These are phyloP conservation scores for Penicillium nucicola DNA, from an alignment of 495 filamentous ascomycete species.

Conservation along the genomic window DNA sequence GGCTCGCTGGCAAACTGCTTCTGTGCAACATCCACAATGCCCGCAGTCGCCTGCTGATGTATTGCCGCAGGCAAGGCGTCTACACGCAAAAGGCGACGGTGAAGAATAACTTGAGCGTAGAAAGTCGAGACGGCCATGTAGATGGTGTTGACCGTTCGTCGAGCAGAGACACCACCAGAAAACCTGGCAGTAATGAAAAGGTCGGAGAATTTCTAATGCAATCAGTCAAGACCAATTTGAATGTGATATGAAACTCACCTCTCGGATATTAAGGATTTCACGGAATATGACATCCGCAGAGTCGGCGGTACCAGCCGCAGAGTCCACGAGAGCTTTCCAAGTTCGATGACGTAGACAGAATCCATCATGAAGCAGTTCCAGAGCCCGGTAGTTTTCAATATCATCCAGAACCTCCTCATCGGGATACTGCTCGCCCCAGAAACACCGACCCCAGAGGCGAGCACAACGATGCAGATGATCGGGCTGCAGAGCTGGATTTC, in stretches of 20 bases:
- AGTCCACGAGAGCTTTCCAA: constrained; percentile 35
- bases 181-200: constrained; percentile 44
- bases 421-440: constrained; percentile 46
- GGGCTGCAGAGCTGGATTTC: constrained; percentile 36
- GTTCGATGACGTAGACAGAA: constrained; percentile 37
- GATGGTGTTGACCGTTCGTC: constrained; percentile 45
- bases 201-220: constrained; percentile 34
- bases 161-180: constrained; percentile 28
- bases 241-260: constrained; percentile 20
- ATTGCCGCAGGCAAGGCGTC: constrained; percentile 21
- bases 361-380: constrained; percentile 36
- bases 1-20: constrained; percentile 37
- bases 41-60: constrained; percentile 29
- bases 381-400: constrained; percentile 43
- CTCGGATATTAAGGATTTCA: constrained; percentile 30
- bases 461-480: constrained; percentile 39
- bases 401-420: constrained; percentile 47
- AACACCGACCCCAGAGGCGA: constrained; percentile 42
- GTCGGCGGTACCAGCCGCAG: constrained; percentile 23
- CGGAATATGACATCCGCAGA: constrained; percentile 31
- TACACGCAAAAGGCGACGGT: constrained; percentile 36
- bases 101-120: constrained; percentile 41
- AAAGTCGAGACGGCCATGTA: constrained; percentile 46
- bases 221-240: constrained; percentile 1
- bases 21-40: constrained; percentile 36